These are phyloP conservation scores for Evernia prunastri DNA, from an alignment of 495 filamentous ascomycete species.

Conservation along the genomic window DNA sequence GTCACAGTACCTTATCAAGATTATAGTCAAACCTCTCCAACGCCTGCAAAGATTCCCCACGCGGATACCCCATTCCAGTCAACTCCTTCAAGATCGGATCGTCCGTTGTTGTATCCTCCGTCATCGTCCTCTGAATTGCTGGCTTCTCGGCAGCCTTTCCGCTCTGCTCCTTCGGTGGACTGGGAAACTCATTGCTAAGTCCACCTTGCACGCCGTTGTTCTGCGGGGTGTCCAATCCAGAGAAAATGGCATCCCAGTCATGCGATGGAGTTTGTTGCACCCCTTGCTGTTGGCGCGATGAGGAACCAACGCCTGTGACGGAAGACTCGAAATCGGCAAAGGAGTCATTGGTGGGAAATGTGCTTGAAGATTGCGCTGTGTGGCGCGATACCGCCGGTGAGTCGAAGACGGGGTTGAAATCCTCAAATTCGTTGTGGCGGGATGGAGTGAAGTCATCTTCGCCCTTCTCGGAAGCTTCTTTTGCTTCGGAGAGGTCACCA, in stretches of 20 bases:
- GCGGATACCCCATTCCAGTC: conserved; percentile 83
- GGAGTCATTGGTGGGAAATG: conserved; percentile 29
- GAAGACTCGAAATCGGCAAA: conserved; percentile 47
- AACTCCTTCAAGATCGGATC: conserved; percentile 87
- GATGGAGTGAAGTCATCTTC: conserved; percentile 51
- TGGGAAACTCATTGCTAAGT: background rate
- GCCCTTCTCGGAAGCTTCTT: conserved; percentile 71
- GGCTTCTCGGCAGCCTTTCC: conserved; percentile 32
- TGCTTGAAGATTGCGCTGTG: conserved; percentile 33
- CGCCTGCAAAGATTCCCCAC: conserved; percentile 70
- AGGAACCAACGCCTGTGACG: conserved; percentile 28
- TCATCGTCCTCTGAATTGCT: conserved; percentile 59
- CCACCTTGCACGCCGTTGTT: conserved; percentile 20
- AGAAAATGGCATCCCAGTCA: conserved; percentile 96
- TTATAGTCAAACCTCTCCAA: conserved; percentile 95
- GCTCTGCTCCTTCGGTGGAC: conserved; percentile 17
- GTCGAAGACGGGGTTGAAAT: conserved; percentile 62
- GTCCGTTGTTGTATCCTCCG: conserved; percentile 70
- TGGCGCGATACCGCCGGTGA: conserved; percentile 33
- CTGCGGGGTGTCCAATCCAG: conserved; percentile 56
- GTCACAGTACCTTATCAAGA: conserved; percentile 75
- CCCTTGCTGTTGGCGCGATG: conserved; percentile 29
- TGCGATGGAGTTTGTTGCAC: conserved; percentile 39
- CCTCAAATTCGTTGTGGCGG: conserved; percentile 40
- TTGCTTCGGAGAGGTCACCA: conserved; percentile 78